Conservation (phyloP, 345 rosid species). For the Anastatica hierochuntica region DNA sequence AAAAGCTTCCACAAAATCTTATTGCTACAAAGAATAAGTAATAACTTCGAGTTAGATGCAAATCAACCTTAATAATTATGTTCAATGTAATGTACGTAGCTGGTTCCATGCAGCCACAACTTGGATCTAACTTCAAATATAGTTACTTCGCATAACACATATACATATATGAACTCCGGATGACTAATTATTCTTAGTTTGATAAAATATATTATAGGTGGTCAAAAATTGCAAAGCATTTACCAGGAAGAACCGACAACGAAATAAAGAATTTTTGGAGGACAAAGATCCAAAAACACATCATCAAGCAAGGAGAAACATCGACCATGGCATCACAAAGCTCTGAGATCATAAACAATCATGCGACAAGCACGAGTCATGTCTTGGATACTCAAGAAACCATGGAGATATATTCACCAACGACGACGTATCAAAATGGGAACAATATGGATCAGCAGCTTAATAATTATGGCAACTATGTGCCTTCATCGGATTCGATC, state of each 20-base stretch:
- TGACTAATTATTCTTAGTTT: too few species aligned
- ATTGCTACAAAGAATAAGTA: too few species aligned
- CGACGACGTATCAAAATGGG: constrained; percentile 32
- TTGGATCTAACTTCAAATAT: too few species aligned
- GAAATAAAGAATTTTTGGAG: constrained; percentile 98
- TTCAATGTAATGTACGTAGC: too few species aligned
- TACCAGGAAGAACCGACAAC: constrained; percentile 97
- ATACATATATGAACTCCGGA: too few species aligned
- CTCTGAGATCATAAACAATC: constrained; percentile 37
- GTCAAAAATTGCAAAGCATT: constrained; percentile 92
- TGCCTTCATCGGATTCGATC: constrained; percentile 7
- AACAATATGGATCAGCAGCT: constrained; percentile 18
- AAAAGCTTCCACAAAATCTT: too few species aligned
- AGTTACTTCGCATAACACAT: too few species aligned
- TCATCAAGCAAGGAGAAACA: constrained; percentile 43
- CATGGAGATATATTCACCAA: constrained; percentile 42
- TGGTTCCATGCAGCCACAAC: too few species aligned
- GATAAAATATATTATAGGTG: constrained; percentile 59
- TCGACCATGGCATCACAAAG: constrained; percentile 20
- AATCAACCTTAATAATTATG: too few species aligned
- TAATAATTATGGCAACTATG: neutral
- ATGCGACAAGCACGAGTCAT: constrained; percentile 34
- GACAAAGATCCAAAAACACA: constrained; percentile 86
- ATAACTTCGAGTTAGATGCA: too few species aligned
- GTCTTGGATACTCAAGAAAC: constrained; percentile 33